Percentiles rank a stretch among this genome's conserved stretches.
Evolutionary conservation across 2,329 filamentous ascomycete genomes (phyloP).

Genomic region (Fusarium metavorans): DNA sequence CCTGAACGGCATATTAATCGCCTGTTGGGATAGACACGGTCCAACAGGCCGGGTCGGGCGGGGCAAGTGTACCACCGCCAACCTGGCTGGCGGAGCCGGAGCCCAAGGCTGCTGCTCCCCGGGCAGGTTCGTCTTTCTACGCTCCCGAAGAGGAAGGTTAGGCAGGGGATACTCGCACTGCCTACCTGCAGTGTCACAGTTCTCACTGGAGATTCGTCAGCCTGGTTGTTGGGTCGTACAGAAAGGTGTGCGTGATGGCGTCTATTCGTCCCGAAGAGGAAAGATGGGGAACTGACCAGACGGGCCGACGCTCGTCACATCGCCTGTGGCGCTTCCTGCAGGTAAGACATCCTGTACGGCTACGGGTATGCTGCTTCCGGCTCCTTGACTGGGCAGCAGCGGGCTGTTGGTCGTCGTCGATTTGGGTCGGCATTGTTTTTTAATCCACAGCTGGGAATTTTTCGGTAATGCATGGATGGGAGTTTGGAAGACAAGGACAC

Average conservation of each 20-base stretch:
- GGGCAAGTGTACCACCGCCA: constrained; percentile 5
- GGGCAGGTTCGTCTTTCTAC: constrained; percentile 26
- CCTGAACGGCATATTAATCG: constrained; percentile 34
- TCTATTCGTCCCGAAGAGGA: constrained; percentile 18
- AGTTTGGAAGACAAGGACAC: background rate
- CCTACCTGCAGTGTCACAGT: constrained; percentile 7
- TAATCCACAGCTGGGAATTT: background rate
- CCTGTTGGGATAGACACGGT: constrained; percentile 10
- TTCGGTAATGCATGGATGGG: background rate
- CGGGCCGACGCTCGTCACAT: constrained; percentile 35
- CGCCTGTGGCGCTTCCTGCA: constrained; percentile 35
- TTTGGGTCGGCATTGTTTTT: background rate
- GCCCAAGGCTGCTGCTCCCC: constrained; percentile 39
- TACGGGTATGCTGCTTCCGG: constrained; percentile 27
- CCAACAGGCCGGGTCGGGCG: constrained; percentile 5
- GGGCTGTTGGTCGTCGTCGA: background rate
- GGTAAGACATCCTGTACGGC: constrained; percentile 39
- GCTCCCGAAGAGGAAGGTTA: constrained; percentile 31
- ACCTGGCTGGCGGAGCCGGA: background rate
- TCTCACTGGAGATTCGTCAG: constrained; percentile 17
- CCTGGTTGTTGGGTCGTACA: background rate
- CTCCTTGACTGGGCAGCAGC: background rate
- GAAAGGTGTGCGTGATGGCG: background rate
- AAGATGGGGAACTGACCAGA: constrained; percentile 28
- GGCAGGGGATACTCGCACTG: constrained; percentile 26